Evolutionary conservation across 2,329 filamentous ascomycete genomes (phyloP), one percentile per base, ranked within the genome.

Genomic region (Alternaria atra): DNA sequence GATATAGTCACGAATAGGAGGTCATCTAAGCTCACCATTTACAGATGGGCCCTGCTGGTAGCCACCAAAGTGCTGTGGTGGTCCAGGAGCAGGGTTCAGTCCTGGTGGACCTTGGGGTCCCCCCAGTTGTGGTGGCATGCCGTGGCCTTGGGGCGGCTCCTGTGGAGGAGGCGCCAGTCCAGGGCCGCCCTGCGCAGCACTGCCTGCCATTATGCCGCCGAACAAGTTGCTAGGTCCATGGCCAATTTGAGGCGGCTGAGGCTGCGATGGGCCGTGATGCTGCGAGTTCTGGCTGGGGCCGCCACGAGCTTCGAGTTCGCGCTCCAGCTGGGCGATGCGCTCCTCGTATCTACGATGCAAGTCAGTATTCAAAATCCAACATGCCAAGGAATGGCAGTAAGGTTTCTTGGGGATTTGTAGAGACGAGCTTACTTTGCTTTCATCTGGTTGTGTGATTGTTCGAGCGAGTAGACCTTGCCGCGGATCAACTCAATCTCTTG

Each of bases 401-500:
- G 23, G 32, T 34, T 10, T 29, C 35, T 23, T 13, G 48, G 50
- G 27, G 46, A 52, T 42, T 34, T 8, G 23, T 15, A 35, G 1
- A 55, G 44, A 55, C 12, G 27, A 10, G 81, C 90, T 77, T 84
- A 98, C 94, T 97, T 97, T 80, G 90, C 86, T 84, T 98, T 98
- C 75, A 97, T 89, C 54, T 87, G 88, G 73, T 94, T 86, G 75
- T 98, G 95, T 50, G 90, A 88, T 77, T 96, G 93, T 80, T 99
- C 95, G 79, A 99, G 89, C 71, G 92, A 88, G 75, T 93, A 97
- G 61, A 99, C 92, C 81, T 97, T 97, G 77, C 94, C 91, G 65
- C 94, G 87, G 51, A 99, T 93, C 74, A 97, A 87, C 77, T 97
- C 92, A 86, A 98, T 95, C 82, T 99, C 95, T 74, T 94, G 90